phyloP scores from a whole-genome alignment of 1,139 yeast genomes.

The Zygoascus meyerae region DNA sequence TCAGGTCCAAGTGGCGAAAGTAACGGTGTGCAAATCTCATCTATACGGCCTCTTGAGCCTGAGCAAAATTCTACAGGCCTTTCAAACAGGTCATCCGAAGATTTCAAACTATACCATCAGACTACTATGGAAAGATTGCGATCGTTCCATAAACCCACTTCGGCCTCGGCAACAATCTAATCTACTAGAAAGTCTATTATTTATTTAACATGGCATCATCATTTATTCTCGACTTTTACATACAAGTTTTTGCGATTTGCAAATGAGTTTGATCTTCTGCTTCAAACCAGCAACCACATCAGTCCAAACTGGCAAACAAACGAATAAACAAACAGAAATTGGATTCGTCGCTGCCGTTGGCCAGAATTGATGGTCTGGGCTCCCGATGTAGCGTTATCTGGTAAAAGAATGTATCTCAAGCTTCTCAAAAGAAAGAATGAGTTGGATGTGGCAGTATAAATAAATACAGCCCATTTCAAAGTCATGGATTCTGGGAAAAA shows the following conservation, averaged over 20 bases:
- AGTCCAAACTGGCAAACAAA: conserved; percentile 68
- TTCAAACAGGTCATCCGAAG: not conserved
- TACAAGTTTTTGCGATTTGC: not conserved
- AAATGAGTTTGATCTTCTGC: not conserved
- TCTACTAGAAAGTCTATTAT: not conserved
- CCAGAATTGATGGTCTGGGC: conserved; percentile 40
- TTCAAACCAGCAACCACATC: conserved; percentile 47
- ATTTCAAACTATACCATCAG: conserved; percentile 9
- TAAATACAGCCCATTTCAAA: conserved; percentile 39
- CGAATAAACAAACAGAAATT: conserved; percentile 79
- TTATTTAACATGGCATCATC: not conserved
- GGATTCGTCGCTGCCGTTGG: conserved; percentile 77
- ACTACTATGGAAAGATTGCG: conserved; percentile 8
- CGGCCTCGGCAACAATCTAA: not conserved
- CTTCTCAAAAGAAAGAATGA: conserved; percentile 62
- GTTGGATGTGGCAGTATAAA: conserved; percentile 37
- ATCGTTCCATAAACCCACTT: not conserved
- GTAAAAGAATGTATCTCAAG: conserved; percentile 67
- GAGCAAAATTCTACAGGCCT: not conserved
- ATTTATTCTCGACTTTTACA: not conserved
- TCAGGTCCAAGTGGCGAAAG: not conserved
- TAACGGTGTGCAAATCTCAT: not conserved
- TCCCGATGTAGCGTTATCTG: conserved; percentile 32
- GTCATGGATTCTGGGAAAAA: conserved; percentile 40
- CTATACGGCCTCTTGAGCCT: not conserved